Base-by-base conservation (phyloP, 2,329 filamentous ascomycete genomes). In the Phyllosticta citriasiana region DNA sequence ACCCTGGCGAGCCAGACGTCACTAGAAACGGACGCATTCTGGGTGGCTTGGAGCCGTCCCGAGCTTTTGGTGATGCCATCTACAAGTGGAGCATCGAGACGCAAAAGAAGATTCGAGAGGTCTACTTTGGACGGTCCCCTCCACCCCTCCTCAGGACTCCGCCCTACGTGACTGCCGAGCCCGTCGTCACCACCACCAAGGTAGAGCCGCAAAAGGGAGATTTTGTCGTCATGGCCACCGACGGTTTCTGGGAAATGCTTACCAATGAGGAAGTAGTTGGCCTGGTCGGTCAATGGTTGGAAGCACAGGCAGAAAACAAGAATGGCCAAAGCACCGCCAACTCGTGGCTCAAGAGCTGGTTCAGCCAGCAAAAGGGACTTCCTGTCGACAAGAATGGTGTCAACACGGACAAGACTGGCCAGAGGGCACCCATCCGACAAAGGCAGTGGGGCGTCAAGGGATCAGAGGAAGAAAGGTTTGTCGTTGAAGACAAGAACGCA, bases 201-300 rank as follows among this genome's bases (percentile, higher is more conserved):
- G 87, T 99, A 58, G 82, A 93, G 67, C 94, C 94, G 1, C 84
- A 90, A 59, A 89, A 89, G 64, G 92, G 93, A 54, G 94, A 99
- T 72, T 99, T 99, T 69, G 81, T 99, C 12, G 93, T 99, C 64
- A 87, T 99, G 80, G 94, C 94, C 24, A 97, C 94, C 0, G 94
- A 99, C 71, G 94, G 94, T 3, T 81, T 99, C 0, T 99, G 94
- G 94, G 94, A 99, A 76, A 97, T 97, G 94, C 81, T 99, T 64
- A 97, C 91, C 55, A 99, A 97, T 69, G 94, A 99, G 72, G 94
- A 99, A 78, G 94, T 97, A 1, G 89, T 99, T 57, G 94, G 94
- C 0, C 84, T 99, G 2, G 94, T 99, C 4, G 95, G 93, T 16
- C 91, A 96, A 74, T 99, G 94, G 94, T 85, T 99, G 55, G 94